phyloP scores from a whole-genome alignment of 1,284 basidiomycete genomes.

The Trametes sp. region DNA sequence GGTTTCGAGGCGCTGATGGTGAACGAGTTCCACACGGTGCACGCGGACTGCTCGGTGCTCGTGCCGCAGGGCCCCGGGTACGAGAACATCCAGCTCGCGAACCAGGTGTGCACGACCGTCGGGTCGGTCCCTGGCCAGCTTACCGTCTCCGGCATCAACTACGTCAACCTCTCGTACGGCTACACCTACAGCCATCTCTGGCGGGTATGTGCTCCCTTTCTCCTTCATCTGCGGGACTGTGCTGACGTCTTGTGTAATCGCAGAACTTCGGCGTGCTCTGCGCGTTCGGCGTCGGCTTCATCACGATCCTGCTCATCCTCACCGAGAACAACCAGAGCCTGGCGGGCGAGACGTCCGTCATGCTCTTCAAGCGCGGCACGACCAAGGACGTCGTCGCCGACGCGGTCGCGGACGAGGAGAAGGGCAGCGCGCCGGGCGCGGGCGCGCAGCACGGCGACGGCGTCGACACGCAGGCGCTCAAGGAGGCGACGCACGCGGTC shows the following conservation, averaged over 20 bases:
- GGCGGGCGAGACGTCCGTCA: conserved; percentile 43
- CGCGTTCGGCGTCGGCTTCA: conserved; percentile 58
- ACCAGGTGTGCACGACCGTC: conserved; percentile 69
- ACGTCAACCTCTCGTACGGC: conserved; percentile 64
- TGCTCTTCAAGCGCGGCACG: conserved; percentile 54
- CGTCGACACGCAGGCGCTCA: conserved; percentile 27
- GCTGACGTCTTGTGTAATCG: not conserved
- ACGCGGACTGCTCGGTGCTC: conserved; percentile 50
- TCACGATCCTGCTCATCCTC: conserved; percentile 56
- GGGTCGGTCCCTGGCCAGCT: conserved; percentile 57
- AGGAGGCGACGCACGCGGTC: conserved; percentile 38
- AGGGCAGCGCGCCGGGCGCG: conserved; percentile 20
- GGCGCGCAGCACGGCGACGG: conserved; percentile 4
- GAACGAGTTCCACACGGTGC: conserved; percentile 63
- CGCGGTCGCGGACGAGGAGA: conserved; percentile 41
- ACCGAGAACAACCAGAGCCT: conserved; percentile 55
- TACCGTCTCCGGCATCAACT: conserved; percentile 58
- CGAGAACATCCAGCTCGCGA: conserved; percentile 54
- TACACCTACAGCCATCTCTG: conserved; percentile 73
- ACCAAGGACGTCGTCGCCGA: conserved; percentile 33
- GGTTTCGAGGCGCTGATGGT: conserved; percentile 60
- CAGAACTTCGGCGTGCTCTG: conserved; percentile 65
- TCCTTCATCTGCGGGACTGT: not conserved
- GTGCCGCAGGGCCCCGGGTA: conserved; percentile 62
- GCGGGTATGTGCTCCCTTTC: conserved; percentile 56